These are phyloP conservation scores for Cornus florida DNA, from an alignment of 148 eudicot species.

Conservation along the genomic window DNA sequence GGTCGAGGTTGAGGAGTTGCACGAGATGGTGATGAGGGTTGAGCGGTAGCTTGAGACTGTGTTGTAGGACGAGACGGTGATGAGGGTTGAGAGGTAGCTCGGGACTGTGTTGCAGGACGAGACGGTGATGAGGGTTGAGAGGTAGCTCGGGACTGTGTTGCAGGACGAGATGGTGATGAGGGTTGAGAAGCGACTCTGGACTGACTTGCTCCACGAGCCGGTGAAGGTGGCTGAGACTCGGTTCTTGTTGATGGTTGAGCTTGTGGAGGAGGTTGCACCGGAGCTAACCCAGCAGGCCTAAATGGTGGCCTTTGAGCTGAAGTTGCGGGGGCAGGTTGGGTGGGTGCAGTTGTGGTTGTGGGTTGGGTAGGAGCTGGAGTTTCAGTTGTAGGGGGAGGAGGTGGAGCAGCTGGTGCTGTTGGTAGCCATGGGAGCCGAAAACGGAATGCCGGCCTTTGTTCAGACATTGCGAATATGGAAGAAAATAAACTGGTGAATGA, in stretches of 20 bases:
- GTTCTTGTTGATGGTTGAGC: constrained; percentile 16
- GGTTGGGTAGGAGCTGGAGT: background rate
- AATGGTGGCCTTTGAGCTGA: constrained; percentile 31
- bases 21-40: constrained; percentile 17
- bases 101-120: background rate
- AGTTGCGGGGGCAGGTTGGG: constrained; percentile 18
- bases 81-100: constrained; percentile 13
- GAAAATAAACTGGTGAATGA: background rate
- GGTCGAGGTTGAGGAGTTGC: constrained; percentile 11
- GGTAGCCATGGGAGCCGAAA: constrained; percentile 52
- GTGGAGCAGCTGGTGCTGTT: constrained; percentile 19
- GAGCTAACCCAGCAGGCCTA: constrained; percentile 38
- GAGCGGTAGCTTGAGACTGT: constrained; percentile 8
- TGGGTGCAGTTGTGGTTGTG: constrained; percentile 4
- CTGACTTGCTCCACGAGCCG: background rate
- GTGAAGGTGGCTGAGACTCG: constrained; percentile 22
- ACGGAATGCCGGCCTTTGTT: constrained; percentile 42
- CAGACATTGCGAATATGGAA: constrained; percentile 32
- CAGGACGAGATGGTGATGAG: constrained; percentile 5
- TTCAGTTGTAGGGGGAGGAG: constrained; percentile 17
- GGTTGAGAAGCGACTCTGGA: constrained; percentile 9
- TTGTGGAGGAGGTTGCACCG: constrained; percentile 21
- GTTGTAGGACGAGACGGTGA: constrained; percentile 5
- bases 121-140: constrained; percentile 13
- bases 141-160: constrained; percentile 4